Base-by-base conservation (phyloP, 805 yeast genomes). In the Metschnikowia picachoensis region DNA sequence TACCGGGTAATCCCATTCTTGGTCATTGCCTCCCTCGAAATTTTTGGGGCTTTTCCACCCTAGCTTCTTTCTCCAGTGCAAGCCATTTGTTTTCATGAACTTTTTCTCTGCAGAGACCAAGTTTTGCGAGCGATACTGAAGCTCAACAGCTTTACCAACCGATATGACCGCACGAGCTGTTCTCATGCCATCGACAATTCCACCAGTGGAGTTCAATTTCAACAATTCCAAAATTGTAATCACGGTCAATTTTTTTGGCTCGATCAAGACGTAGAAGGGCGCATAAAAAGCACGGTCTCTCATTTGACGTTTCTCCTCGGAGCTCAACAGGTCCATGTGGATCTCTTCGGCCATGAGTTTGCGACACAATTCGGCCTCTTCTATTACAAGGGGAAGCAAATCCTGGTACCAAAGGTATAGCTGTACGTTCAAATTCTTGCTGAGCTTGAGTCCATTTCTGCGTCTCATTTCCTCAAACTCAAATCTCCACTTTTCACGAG, bases 401-500 rank as follows among this genome's bases (percentile, higher is more conserved):
- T 79, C 82, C 43, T 76, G 74, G 53, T 85, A 84, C 99, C 99
- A 94, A 48, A 79, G 78, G 79, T 89, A 94, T 34, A 94, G 67
- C 53, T 82, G 82, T 1, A 82, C 83, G 48, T 89, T 90, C 34
- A 91, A 68, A 11, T 80, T 76, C 47, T 80, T 78, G 38, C 80
- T 77, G 33, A 81, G 64, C 4, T 79, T 62, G 43, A 78, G 59
- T 11, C 74, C 80, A 17, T 88, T 88, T 53, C 84, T 74, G 39
- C 75, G 72, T 47, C 73, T 72, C 59, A 81, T 74, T 43, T 78
- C 81, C 56, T 88, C 95, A 55, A 79, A 85, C 52, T 83, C 91
- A 55, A 82, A 83, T 61, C 80, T 83, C 99, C 99, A 92, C 62
- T 87, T 85, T 58, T 84, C 88, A 51, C 79, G 80, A 0, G 98